A percentile compares a stretch with the other conserved stretches of the same genome.
Evolutionary conservation across 768 basidiomycete genomes (phyloP).

Genomic region (Lactarius akahatsu): DNA sequence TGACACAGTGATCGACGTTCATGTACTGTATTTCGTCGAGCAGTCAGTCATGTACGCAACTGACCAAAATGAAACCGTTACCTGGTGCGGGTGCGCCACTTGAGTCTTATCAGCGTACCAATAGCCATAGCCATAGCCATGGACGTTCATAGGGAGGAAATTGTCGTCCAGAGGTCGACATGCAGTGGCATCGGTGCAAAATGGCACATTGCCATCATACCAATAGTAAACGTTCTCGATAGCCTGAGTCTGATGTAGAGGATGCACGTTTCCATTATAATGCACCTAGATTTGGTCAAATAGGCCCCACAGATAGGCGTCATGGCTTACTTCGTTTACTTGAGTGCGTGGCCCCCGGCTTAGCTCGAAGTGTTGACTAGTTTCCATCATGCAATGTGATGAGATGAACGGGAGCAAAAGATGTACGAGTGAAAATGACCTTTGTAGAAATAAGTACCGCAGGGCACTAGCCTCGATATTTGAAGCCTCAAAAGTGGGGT

Average conservation of each 20-base stretch:
- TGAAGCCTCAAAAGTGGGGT: slow-evolving; percentile 26
- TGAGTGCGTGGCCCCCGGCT: neutral
- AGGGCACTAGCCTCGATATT: slow-evolving; percentile 13
- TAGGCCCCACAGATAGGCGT: slow-evolving; percentile 18
- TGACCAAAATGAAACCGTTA: neutral
- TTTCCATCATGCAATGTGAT: slow-evolving; percentile 11
- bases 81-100: slow-evolving; percentile 9
- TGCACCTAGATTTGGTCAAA: slow-evolving; percentile 23
- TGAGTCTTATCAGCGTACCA: slow-evolving; percentile 9
- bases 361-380: slow-evolving; percentile 4
- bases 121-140: neutral
- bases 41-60: neutral
- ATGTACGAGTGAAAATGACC: neutral
- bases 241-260: slow-evolving; percentile 12
- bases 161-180: slow-evolving; percentile 21
- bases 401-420: neutral
- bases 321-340: slow-evolving; percentile 12
- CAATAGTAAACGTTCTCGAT: slow-evolving; percentile 25
- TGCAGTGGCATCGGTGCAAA: slow-evolving; percentile 16
- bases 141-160: slow-evolving; percentile 7
- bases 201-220: slow-evolving; percentile 25
- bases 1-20: neutral
- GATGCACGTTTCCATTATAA: slow-evolving; percentile 8
- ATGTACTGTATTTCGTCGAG: slow-evolving; percentile 7
- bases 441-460: slow-evolving; percentile 6